A percentile compares a stretch with the other conserved stretches of the same genome.
phyloP scores from a whole-genome alignment of 306 rosid genomes.

The Elaeagnus macrophylla region DNA sequence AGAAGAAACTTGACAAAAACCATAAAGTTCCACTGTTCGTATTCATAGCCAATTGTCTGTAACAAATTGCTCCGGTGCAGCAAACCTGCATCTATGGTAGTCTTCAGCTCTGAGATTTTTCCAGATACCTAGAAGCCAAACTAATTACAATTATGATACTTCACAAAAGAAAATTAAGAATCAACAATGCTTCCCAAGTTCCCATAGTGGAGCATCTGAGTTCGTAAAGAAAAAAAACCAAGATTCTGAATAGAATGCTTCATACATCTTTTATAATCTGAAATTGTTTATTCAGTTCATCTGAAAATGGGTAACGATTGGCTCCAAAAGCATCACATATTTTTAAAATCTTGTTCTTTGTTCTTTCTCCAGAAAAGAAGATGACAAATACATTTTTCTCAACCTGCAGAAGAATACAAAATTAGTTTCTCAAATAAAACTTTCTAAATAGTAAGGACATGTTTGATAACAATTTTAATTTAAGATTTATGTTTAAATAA shows the following conservation, averaged over 20 bases:
- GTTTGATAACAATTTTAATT: no score
- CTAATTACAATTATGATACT: no score
- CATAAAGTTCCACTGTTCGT: constrained; percentile 72
- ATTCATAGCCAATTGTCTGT: constrained; percentile 54
- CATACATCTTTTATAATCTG: constrained; percentile 63
- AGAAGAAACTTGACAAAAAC: constrained; percentile 14
- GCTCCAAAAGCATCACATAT: constrained; percentile 85
- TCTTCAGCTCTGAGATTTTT: constrained; percentile 68
- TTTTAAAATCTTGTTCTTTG: constrained; percentile 63
- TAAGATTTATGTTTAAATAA: not conserved
- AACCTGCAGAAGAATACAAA: constrained; percentile 35
- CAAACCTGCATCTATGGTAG: constrained; percentile 64
- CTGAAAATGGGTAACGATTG: constrained; percentile 73
- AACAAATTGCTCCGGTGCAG: constrained; percentile 49
- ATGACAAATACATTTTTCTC: constrained; percentile 74
- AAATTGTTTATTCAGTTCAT: constrained; percentile 52
- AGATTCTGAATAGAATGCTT: no score
- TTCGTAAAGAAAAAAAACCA: no score
- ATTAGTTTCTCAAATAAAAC: constrained; percentile 11
- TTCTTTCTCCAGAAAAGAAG: constrained; percentile 78
- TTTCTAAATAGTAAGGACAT: no score
- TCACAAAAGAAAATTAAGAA: no score
- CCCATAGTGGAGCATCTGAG: no score
- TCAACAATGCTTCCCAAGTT: no score
- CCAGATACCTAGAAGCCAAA: constrained; percentile 52